Evolutionary conservation across 305 asterid genomes (phyloP).

Genomic region (Fraxinus greggii): DNA sequence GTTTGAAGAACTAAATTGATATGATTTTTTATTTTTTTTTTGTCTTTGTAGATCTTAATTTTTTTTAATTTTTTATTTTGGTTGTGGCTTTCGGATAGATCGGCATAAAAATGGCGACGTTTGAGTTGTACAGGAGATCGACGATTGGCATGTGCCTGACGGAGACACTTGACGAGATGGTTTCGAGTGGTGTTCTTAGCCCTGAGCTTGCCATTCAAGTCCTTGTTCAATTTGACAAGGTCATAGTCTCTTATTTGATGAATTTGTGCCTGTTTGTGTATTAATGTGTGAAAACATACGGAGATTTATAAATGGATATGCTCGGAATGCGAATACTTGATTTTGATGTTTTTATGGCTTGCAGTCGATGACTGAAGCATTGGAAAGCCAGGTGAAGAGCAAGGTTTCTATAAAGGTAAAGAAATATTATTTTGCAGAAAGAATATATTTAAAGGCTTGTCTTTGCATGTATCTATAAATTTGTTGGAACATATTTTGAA

Average conservation of each 20-base stretch:
- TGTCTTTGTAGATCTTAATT: background rate
- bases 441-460: background rate
- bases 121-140: slow-evolving; percentile 93
- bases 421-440: background rate
- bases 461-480: background rate
- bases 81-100: slow-evolving; percentile 16
- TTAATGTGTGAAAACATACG: background rate
- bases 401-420: slow-evolving; percentile 87
- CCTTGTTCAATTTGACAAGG: slow-evolving; percentile 97
- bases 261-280: background rate
- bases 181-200: slow-evolving; percentile 63
- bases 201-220: slow-evolving; percentile 96
- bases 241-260: slow-evolving; percentile 15
- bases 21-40: background rate
- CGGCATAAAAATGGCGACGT: slow-evolving; percentile 60
- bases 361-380: slow-evolving; percentile 98
- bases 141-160: slow-evolving; percentile 98
- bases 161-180: slow-evolving; percentile 98
- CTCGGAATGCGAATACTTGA: background rate
- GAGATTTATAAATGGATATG: background rate
- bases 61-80: background rate
- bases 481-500: background rate
- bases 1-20: background rate
- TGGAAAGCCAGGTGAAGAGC: slow-evolving; percentile 91
- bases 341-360: slow-evolving; percentile 16